Conservation (phyloP, 306 rosid species). For the Cucurbita ficifolia region DNA sequence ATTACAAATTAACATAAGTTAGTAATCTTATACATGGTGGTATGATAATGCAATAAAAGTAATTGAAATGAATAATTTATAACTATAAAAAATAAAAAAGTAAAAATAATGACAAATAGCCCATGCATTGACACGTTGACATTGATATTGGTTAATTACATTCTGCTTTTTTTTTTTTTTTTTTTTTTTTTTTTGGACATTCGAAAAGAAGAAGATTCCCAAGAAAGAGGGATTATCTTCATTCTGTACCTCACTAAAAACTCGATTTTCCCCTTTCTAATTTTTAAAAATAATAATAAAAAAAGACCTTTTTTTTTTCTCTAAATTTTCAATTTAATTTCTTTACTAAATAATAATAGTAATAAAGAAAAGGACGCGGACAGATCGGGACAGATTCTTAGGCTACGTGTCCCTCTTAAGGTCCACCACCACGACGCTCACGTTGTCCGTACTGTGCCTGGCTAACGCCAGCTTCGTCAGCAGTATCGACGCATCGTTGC, state of each 20-base stretch:
- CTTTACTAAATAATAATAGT: not conserved
- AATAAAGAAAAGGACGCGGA: not conserved
- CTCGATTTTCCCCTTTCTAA: not conserved
- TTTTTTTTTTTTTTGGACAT: not conserved
- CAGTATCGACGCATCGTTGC: constrained; percentile 35
- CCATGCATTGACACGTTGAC: not conserved
- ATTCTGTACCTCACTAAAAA: not conserved
- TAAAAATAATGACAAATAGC: not conserved
- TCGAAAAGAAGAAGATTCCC: not conserved
- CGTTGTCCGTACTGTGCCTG: constrained; percentile 43
- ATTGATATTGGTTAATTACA: not conserved
- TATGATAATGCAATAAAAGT: no score
- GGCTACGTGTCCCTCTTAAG: constrained; percentile 15
- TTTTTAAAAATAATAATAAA: not conserved
- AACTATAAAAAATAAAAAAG: no score
- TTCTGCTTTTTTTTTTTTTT: not conserved
- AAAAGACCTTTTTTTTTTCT: not conserved
- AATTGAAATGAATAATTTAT: not conserved
- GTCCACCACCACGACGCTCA: constrained; percentile 45
- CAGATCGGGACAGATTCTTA: not conserved
- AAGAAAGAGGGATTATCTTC: not conserved
- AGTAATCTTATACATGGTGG: no score
- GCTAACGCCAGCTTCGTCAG: constrained; percentile 61
- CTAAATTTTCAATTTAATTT: not conserved
- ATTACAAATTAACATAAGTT: no score